Base-by-base conservation (phyloP, 2,329 filamentous ascomycete genomes). In the Zarea fungicola region DNA sequence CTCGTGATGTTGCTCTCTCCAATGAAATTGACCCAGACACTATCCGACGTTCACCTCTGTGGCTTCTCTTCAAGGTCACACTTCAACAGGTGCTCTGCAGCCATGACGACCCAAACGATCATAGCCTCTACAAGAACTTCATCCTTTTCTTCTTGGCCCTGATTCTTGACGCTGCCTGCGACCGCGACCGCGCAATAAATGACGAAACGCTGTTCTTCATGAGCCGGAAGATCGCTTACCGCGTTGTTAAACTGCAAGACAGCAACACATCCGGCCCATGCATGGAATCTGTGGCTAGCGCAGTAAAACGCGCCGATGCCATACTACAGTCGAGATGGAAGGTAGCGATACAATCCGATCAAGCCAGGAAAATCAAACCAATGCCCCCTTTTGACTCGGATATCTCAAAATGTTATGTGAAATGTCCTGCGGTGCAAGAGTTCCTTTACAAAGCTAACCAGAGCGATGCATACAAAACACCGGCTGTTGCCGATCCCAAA, bases 11-110 rank as follows among this genome's bases (percentile, higher is more conserved):
- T 21, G 48, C 19, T 1, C 18, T 40, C 3, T 25, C 23, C n/a
- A 16, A 21, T 6, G 46, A 49, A 10, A n/a, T 11, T 7, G 23
- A 39, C 4, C 18, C 11, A 3, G 3, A 11, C 3, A 11, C 19
- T 2, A 16, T 29, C 25, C 13, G 73, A 18, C 60, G 72, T 36
- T 79, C 76, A 13, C 63, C 77, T 0, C 52, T 74, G 1, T 83
- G 77, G 76, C 61, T 82, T 0, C 58, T 81, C 0, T 40, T 81
- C 3, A 72, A 77, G 2, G 75, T 79, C 1, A 56, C 65, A 0
- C 49, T 78, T 3, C 75, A 81, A 49, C 48, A 61, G 3, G 32
- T 53, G 10, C 49, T 61, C n/a, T 37, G 48, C 10, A 6, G 23
- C 11, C 10, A 39, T 7, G 21, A 19, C 10, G 19, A 13, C 0